Conservation (phyloP, 306 rosid genomes). For the Cucumis cinereus region DNA sequence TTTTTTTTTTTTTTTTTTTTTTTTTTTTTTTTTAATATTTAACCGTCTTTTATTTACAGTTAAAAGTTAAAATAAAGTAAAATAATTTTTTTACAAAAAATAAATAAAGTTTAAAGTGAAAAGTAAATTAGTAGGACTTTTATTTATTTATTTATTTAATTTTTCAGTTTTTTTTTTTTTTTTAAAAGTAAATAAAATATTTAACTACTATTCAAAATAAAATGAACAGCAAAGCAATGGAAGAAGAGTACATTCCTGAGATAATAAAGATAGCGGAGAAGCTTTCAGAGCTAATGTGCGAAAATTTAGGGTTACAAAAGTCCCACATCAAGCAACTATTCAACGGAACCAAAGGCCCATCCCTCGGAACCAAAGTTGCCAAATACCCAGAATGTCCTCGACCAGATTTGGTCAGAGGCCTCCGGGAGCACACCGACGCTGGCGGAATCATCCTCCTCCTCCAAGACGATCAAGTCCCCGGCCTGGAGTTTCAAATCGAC, state of each 20-base stretch:
- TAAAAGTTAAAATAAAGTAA: too few species aligned
- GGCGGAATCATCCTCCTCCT: slow-evolving; percentile 88
- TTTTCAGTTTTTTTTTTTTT: too few species aligned
- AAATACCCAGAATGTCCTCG: slow-evolving; percentile 58
- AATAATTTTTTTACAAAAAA: too few species aligned
- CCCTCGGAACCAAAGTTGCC: slow-evolving; percentile 82
- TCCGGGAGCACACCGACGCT: slow-evolving; percentile 86
- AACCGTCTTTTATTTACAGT: too few species aligned
- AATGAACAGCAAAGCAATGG: slow-evolving; percentile 50
- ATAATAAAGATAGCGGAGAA: slow-evolving; percentile 53
- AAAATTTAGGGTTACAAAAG: slow-evolving; percentile 59
- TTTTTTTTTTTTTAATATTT: too few species aligned
- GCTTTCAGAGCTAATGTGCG: slow-evolving; percentile 56
- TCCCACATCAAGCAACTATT: slow-evolving; percentile 39
- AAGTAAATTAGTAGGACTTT: too few species aligned
- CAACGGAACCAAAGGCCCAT: slow-evolving; percentile 42
- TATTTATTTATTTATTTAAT: too few species aligned
- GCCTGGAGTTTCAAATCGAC: slow-evolving; percentile 59
- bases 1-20: too few species aligned
- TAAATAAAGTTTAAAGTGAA: too few species aligned
- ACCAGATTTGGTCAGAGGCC: slow-evolving; percentile 64
- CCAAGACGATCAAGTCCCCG: slow-evolving; percentile 80
- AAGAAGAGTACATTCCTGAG: slow-evolving; percentile 44
- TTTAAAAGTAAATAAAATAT: too few species aligned
- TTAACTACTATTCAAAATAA: too few species aligned